Conservation (phyloP, 2,329 filamentous ascomycete species). For the Penicillium sp. region DNA sequence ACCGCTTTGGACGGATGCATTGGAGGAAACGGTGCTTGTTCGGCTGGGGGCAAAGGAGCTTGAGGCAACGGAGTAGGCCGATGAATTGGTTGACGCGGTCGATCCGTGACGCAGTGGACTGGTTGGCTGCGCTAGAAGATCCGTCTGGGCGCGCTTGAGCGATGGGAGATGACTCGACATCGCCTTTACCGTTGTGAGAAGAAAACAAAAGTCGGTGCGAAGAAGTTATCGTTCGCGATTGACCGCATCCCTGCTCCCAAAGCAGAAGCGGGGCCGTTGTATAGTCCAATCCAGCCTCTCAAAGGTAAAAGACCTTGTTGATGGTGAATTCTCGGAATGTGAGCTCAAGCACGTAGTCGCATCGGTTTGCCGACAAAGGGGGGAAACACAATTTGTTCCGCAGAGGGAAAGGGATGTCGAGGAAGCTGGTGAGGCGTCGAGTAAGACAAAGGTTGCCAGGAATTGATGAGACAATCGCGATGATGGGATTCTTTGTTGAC, state of each 20-base stretch:
- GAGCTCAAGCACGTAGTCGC: conserved; percentile 14
- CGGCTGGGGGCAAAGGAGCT: conserved; percentile 55
- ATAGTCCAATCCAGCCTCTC: conserved; percentile 9
- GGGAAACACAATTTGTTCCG: not conserved
- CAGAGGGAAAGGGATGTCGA: not conserved
- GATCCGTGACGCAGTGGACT: conserved; percentile 57
- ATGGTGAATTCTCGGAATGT: conserved; percentile 14
- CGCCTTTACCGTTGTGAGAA: conserved; percentile 29
- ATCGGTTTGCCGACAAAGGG: conserved; percentile 6
- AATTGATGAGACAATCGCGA: conserved; percentile 11
- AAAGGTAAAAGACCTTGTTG: not conserved
- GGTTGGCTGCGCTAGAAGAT: conserved; percentile 44
- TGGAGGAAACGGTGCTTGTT: conserved; percentile 72
- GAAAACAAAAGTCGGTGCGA: conserved; percentile 32
- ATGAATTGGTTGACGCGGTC: conserved; percentile 57
- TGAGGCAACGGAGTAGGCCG: conserved; percentile 52
- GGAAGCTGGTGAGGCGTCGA: not conserved
- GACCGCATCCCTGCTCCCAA: conserved; percentile 44
- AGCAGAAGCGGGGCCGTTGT: conserved; percentile 27
- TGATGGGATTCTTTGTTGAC: conserved; percentile 29
- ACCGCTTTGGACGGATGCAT: conserved; percentile 59
- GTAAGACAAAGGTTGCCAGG: not conserved
- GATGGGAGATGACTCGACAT: conserved; percentile 44
- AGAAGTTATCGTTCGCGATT: conserved; percentile 31
- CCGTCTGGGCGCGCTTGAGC: conserved; percentile 42